Evolutionary conservation across 306 rosid species (phyloP).

Genomic region (Luffa acutangula): DNA sequence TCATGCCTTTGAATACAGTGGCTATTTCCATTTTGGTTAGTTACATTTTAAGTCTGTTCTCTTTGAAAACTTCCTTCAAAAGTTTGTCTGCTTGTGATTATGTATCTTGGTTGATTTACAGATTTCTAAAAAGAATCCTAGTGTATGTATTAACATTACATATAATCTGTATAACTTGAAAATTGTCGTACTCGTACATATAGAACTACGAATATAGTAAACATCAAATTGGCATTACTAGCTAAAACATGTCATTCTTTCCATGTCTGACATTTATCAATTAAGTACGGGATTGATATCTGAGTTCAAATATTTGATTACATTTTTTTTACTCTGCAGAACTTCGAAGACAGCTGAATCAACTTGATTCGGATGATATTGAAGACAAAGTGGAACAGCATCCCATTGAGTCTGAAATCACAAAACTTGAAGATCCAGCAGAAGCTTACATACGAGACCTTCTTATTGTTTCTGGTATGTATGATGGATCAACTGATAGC

Average conservation of each 20-base stretch:
- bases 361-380: constrained; percentile 53
- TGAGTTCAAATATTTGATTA: constrained; percentile 5
- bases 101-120: not conserved
- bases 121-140: not conserved
- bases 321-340: constrained; percentile 34
- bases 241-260: not conserved
- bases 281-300: not conserved
- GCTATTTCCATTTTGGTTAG: not conserved
- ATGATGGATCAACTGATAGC: constrained; percentile 64
- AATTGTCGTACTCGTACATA: not conserved
- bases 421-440: constrained; percentile 53
- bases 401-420: constrained; percentile 34
- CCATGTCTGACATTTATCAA: not conserved
- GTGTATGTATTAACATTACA: not conserved
- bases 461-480: constrained; percentile 80
- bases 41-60: not conserved
- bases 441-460: constrained; percentile 79
- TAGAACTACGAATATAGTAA: not conserved
- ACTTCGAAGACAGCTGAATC: constrained; percentile 68
- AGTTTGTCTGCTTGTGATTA: not conserved
- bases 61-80: not conserved
- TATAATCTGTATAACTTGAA: not conserved
- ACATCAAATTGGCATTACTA: not conserved
- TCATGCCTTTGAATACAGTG: not conserved
- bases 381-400: constrained; percentile 35